Percentiles rank a stretch among this genome's conserved stretches.
Evolutionary conservation across 75 land plant species (phyloP).

Genomic region (Gnetum montanum): DNA sequence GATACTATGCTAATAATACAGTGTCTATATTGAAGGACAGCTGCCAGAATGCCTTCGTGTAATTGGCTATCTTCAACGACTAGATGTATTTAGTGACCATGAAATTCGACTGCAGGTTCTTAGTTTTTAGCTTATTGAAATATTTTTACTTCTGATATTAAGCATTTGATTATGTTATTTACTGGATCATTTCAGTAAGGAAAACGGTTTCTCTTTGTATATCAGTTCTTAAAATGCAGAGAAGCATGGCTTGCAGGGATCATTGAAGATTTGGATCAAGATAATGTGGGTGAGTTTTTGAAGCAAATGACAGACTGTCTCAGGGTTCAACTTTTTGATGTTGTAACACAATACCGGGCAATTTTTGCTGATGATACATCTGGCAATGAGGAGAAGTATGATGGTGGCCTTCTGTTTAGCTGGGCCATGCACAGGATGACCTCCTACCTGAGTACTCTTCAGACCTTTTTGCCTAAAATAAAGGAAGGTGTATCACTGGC

Average conservation of each 20-base stretch:
- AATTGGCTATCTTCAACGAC: slow-evolving; percentile 84
- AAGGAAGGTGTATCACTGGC: slow-evolving; percentile 83
- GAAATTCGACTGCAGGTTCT: slow-evolving; percentile 97
- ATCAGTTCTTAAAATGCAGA: slow-evolving; percentile 92
- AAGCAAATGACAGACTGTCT: slow-evolving; percentile 88
- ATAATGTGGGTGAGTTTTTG: slow-evolving; percentile 74
- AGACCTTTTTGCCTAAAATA: slow-evolving; percentile 71
- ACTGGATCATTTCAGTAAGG: too few species aligned
- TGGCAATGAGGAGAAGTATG: slow-evolving; percentile 89
- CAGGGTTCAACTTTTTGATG: slow-evolving; percentile 89
- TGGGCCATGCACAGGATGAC: slow-evolving; percentile 98
- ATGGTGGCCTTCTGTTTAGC: slow-evolving; percentile 95
- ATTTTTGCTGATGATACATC: slow-evolving; percentile 95
- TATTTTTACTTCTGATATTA: too few species aligned
- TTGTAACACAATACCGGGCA: slow-evolving; percentile 94
- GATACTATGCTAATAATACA: too few species aligned
- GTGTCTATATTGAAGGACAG: slow-evolving; percentile 48
- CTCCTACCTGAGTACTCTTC: slow-evolving; percentile 55
- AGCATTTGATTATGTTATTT: too few species aligned
- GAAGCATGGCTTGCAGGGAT: slow-evolving; percentile 94
- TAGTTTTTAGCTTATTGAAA: too few species aligned
- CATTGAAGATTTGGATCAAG: slow-evolving; percentile 86
- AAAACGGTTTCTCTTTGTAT: too few species aligned
- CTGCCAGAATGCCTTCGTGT: slow-evolving; percentile 94
- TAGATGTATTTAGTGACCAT: slow-evolving; percentile 84